Conservation (phyloP, 2,329 filamentous ascomycete genomes). For the Monascus ruber region DNA sequence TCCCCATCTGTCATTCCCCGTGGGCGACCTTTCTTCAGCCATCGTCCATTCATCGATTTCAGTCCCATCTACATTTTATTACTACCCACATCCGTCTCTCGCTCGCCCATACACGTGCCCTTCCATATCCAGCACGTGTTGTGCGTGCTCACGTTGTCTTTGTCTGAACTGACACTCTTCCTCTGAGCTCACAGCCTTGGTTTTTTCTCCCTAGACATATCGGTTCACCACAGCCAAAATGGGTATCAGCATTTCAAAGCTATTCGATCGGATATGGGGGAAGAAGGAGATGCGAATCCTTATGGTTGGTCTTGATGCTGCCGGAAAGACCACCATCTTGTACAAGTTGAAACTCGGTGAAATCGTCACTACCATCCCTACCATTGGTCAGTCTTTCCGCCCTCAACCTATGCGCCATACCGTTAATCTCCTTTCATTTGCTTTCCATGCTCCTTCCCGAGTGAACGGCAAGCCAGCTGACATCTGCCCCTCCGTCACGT, state of each 20-base stretch:
- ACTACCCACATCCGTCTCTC: neutral
- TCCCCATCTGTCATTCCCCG: neutral
- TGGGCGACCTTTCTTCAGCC: neutral
- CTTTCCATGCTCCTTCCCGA: no score
- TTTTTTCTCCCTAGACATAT: no score
- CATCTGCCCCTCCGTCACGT: slow-evolving; percentile 3
- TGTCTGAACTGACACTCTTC: no score
- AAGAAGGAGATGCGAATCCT: slow-evolving; percentile 99
- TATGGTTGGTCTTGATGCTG: slow-evolving; percentile 98
- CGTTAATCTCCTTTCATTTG: no score
- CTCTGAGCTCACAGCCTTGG: no score
- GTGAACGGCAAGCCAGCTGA: no score
- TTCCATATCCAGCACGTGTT: no score
- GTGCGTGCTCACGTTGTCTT: no score
- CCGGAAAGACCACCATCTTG: slow-evolving; percentile 99
- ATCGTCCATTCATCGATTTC: neutral
- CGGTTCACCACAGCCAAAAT: slow-evolving; percentile 47
- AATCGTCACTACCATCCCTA: slow-evolving; percentile 98
- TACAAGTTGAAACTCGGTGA: slow-evolving; percentile 99
- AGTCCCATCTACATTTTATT: neutral
- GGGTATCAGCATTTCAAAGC: slow-evolving; percentile 95
- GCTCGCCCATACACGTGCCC: no score
- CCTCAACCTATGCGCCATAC: neutral
- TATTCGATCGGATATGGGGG: slow-evolving; percentile 92
- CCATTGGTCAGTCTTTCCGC: slow-evolving; percentile 60